These are phyloP conservation scores for Phytopythium litorale DNA, from an alignment of 352 stramenopile species.

Conservation along the genomic window DNA sequence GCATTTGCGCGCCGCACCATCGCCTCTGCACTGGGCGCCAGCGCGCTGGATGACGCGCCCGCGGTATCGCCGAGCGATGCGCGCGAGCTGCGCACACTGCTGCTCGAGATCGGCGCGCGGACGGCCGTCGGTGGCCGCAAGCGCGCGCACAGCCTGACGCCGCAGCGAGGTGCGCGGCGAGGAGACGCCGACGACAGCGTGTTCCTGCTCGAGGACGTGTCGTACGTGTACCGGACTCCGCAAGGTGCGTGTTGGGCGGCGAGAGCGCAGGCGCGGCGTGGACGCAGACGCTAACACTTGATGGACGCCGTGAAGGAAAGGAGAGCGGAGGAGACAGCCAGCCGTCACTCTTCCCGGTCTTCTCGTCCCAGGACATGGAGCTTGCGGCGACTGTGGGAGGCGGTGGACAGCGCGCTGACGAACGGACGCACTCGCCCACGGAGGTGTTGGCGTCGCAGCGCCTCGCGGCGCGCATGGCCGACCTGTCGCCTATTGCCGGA, in stretches of 20 bases:
- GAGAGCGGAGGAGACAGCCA: constrained; percentile 8
- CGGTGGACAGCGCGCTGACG: background rate
- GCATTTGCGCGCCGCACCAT: constrained; percentile 37
- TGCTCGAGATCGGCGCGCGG: constrained; percentile 12
- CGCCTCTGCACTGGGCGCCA: constrained; percentile 26
- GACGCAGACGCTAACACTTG: background rate
- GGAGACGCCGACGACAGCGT: constrained; percentile 15
- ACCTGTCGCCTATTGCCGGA: constrained; percentile 57
- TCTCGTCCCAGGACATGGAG: constrained; percentile 54
- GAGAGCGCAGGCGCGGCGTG: background rate
- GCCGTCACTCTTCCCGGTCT: constrained; percentile 48
- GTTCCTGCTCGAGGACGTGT: constrained; percentile 28
- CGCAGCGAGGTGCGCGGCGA: background rate
- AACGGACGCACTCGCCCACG: background rate
- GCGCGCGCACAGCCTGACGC: constrained; percentile 13
- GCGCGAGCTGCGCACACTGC: constrained; percentile 31
- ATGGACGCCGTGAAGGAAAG: background rate
- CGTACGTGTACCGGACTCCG: constrained; percentile 71
- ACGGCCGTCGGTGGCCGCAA: constrained; percentile 6
- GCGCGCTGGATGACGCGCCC: constrained; percentile 14
- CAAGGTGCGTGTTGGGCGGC: constrained; percentile 2
- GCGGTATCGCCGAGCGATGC: constrained; percentile 30
- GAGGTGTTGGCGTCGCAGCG: constrained; percentile 41
- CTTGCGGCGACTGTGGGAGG: constrained; percentile 2
- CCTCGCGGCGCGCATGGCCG: constrained; percentile 41